Base-by-base conservation (phyloP, 441 rosid genomes). In the Croton laevigatus region DNA sequence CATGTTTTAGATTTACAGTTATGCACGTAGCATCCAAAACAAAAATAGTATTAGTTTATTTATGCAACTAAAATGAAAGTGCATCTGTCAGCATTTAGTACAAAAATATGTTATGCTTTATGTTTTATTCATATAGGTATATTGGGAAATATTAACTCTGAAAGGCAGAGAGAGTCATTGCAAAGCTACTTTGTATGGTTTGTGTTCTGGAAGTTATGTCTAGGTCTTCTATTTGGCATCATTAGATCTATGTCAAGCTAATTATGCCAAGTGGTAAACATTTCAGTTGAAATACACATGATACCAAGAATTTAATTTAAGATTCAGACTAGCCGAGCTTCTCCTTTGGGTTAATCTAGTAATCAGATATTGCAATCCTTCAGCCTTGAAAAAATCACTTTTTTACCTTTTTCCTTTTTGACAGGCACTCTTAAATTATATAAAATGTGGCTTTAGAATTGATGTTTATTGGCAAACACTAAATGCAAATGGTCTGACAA, bases 381-480 rank as follows among this genome's bases (percentile, higher is more conserved):
- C 34, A 65, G 16, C 53, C 67, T 61, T 54, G 69, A 64, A 68
- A n/a, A 22, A 62, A 71, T 67, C 65, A 69, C 71, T 59, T 58
- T 55, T 58, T 79, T 54, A 65, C 46, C 20, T 63, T 62, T 79
- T 54, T 67, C 46, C 20, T 63, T 59, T 76, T 75, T 53, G 40
- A 62, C 78, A 89, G 91, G 91, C 91, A 73, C 90, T 89, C 76
- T 74, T 89, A 73, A 81, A 83, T 80, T 84, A 82, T 74, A 79
- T 85, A 62, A 87, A 71, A 69, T 74, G 82, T 70, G 86, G 83
- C 37, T 87, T 85, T 65, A 81, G 78, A 73, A 80, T 70, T 62
- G 89, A 83, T 78, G 80, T 78, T 51, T 89, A 89, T 75, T 89
- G 94, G 91, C 59, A 83, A 81, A 87, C 86, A 68, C 78, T 87